Conservation (phyloP, 1,284 basidiomycete species). For the Pulveroboletus ridleyi region DNA sequence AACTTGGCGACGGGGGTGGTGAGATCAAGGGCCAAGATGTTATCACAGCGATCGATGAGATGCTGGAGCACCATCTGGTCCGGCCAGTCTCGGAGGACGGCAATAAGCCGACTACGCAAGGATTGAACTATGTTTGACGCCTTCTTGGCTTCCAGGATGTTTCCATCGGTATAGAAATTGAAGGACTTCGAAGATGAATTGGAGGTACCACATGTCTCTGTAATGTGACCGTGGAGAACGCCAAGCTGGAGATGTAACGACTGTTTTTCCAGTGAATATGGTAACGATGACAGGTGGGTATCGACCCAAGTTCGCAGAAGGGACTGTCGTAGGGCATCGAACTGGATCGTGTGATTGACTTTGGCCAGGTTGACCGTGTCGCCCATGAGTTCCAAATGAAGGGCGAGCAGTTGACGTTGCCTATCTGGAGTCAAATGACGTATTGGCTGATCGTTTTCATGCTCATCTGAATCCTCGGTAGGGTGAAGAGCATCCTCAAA, state of each 20-base stretch:
- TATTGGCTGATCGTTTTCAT: slow-evolving; percentile 14
- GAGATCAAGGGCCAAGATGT: slow-evolving; percentile 70
- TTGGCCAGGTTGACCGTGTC: slow-evolving; percentile 5
- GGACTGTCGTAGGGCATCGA: slow-evolving; percentile 29
- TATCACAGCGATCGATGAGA: slow-evolving; percentile 79
- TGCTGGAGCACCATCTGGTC: slow-evolving; percentile 97
- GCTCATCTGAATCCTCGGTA: slow-evolving; percentile 22
- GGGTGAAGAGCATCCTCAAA: slow-evolving; percentile 71
- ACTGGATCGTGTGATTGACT: slow-evolving; percentile 14
- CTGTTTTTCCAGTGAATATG: slow-evolving; percentile 34
- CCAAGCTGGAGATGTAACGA: slow-evolving; percentile 37
- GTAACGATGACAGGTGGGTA: slow-evolving; percentile 19
- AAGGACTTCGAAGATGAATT: slow-evolving; percentile 40
- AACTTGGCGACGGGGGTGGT: slow-evolving; percentile 85
- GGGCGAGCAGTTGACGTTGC: slow-evolving; percentile 33
- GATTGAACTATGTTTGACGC: slow-evolving; percentile 58
- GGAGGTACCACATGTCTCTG: slow-evolving; percentile 19
- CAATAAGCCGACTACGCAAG: slow-evolving; percentile 59
- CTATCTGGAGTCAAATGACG: slow-evolving; percentile 27
- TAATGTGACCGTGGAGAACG: slow-evolving; percentile 35
- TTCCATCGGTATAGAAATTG: slow-evolving; percentile 86
- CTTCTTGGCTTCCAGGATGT: slow-evolving; percentile 74
- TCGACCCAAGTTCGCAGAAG: slow-evolving; percentile 31
- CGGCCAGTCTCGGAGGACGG: slow-evolving; percentile 86
- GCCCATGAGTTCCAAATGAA: slow-evolving; percentile 35